phyloP scores from a whole-genome alignment of 306 rosid genomes.

The Quercus berberidifolia region DNA sequence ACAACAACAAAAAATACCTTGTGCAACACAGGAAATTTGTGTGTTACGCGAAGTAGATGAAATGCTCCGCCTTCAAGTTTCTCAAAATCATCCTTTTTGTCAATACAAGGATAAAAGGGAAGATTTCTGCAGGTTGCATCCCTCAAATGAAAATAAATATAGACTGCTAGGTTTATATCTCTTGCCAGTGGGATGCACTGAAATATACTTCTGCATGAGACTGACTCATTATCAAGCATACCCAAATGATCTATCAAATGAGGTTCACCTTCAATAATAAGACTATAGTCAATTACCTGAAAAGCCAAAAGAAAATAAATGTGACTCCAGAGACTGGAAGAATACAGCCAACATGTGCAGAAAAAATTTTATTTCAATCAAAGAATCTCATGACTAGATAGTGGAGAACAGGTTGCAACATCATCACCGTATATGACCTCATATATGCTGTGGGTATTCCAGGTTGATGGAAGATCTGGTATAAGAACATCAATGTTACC shows the following conservation, averaged over 20 bases:
- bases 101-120: conserved; percentile 32
- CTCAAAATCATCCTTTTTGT: conserved; percentile 33
- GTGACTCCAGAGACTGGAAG: conserved; percentile 21
- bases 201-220: conserved; percentile 67
- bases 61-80: conserved; percentile 52
- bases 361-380: conserved; percentile 2
- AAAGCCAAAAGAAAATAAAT: conserved; percentile 25
- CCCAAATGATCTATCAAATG: conserved; percentile 31
- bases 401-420: not conserved
- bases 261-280: conserved; percentile 56
- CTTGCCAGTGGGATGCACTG: conserved; percentile 34
- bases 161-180: conserved; percentile 33
- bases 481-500: conserved; percentile 75
- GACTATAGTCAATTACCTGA: conserved; percentile 66
- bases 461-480: conserved; percentile 81
- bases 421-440: conserved; percentile 48
- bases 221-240: conserved; percentile 31
- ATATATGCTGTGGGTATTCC: conserved; percentile 48
- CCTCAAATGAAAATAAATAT: conserved; percentile 50
- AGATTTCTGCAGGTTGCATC: conserved; percentile 48
- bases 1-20: conserved; percentile 36
- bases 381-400: not conserved
- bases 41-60: conserved; percentile 64
- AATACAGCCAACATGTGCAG: conserved; percentile 3
- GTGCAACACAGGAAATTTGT: conserved; percentile 62